phyloP scores from a whole-genome alignment of 2,329 filamentous ascomycete genomes.

The Dactylellina drechsleri region DNA sequence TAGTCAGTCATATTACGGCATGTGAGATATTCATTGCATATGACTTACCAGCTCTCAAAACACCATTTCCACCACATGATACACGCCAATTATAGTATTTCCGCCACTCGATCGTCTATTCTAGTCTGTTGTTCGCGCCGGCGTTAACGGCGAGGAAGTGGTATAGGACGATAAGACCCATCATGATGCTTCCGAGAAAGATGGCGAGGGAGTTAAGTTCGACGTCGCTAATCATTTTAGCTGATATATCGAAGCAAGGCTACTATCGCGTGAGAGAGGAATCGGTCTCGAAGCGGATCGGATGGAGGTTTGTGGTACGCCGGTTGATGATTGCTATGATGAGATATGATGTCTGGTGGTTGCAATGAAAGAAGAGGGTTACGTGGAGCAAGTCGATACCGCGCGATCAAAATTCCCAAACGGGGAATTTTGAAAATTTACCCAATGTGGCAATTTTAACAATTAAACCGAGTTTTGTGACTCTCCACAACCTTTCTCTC shows the following conservation, averaged over 20 bases:
- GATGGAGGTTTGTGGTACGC: background rate
- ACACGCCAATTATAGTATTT: too few relatives aligned
- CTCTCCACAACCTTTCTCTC: conserved; percentile 27
- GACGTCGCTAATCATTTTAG: conserved; percentile 87
- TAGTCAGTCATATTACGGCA: too few relatives aligned
- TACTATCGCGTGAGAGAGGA: background rate
- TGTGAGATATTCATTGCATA: too few relatives aligned
- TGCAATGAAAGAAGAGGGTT: conserved; percentile 34
- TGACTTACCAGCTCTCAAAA: too few relatives aligned
- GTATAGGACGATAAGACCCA: conserved; percentile 93
- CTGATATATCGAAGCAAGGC: conserved; percentile 61
- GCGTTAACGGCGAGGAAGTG: conserved; percentile 96
- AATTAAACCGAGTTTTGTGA: conserved; percentile 39
- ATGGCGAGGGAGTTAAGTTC: conserved; percentile 91
- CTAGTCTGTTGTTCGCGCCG: conserved; percentile 64
- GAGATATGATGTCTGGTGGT: background rate
- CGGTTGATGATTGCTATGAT: conserved; percentile 10
- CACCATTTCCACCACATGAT: too few relatives aligned
- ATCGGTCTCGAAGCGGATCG: background rate
- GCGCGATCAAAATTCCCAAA: conserved; percentile 49
- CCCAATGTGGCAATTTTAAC: conserved; percentile 25
- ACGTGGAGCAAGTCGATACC: conserved; percentile 36
- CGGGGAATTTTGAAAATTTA: background rate
- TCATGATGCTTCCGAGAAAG: conserved; percentile 86
- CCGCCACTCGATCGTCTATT: conserved; percentile 4